Evolutionary conservation across 192 early-diverging fungal genomes (phyloP), one percentile per base, ranked within the genome.

Genomic region (Chytriomyces sp.): DNA sequence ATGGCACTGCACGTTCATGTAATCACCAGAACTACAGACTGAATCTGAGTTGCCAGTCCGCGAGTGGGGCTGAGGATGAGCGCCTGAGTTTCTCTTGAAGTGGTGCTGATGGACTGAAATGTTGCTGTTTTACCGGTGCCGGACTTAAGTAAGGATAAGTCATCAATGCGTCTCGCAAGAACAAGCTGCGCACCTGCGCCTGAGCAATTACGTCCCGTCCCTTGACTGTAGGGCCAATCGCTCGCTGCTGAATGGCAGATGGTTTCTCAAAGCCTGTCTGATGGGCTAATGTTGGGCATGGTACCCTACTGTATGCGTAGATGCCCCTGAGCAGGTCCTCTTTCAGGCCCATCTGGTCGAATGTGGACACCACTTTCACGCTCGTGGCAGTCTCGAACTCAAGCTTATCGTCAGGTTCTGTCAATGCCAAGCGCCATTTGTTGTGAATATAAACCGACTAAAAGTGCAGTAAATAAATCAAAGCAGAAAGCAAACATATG

Each of bases 111-210:
- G n/a, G 85, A 84, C 81, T 98, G 96, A 45, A 98, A 96, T 0
- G 97, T 97, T 46, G 95, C 97, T 0, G 97, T 98, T 82, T 98
- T 98, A 84, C 97, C 97, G 69, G 97, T 98, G 77, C 97, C 97
- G 50, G 97, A 97, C 87, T 98, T 11, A 96, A 35, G 35, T 35
- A 3, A 4, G 35, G 35, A 35, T 35, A 35, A 35, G 35, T 35
- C 35, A 35, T 35, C 35, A 35, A 35, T 35, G 35, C 35, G 35
- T 35, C 35, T 35, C 18, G 45, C 67, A 57, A 97, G 96, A 50
- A 95, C 96, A 84, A 96, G 91, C 83, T 97, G 96, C 82, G 97
- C 50, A 75, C 73, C 90, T 99, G 97, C 23, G 98, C 98, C 91
- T 99, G 98, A 63, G 98, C 98, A 89, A 99, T 99, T 68, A 99